These are phyloP conservation scores for Elasticomyces elasticus DNA, from an alignment of 495 filamentous ascomycete genomes.

Conservation along the genomic window DNA sequence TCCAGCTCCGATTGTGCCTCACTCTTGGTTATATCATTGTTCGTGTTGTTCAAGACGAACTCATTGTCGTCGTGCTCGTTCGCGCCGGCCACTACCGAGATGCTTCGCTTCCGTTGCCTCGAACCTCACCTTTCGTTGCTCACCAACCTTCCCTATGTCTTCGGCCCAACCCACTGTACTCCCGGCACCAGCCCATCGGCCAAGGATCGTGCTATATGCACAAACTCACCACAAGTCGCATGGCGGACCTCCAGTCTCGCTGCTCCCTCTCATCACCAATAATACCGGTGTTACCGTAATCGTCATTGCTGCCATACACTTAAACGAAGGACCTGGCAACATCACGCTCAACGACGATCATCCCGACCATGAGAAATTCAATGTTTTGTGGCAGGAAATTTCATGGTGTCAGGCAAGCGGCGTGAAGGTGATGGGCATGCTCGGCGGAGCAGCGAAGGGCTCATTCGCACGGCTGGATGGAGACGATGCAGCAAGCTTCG, in stretches of 20 bases:
- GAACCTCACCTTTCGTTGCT: too few relatives aligned
- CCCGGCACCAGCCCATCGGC: conserved; percentile 11
- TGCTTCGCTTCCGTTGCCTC: too few relatives aligned
- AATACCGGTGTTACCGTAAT: conserved; percentile 39
- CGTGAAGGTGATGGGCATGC: conserved; percentile 37
- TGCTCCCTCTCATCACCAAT: conserved; percentile 37
- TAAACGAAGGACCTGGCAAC: conserved; percentile 35
- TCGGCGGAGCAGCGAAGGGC: conserved; percentile 38
- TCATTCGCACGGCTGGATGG: conserved; percentile 31
- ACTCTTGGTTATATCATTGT: too few relatives aligned
- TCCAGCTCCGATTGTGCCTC: too few relatives aligned
- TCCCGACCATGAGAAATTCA: conserved; percentile 24
- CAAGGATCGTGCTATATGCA: conserved; percentile 35
- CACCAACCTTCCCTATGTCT: too few relatives aligned
- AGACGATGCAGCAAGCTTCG: conserved; percentile 28
- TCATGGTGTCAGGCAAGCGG: conserved; percentile 34
- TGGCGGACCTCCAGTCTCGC: conserved; percentile 28
- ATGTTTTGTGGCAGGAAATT: conserved; percentile 34
- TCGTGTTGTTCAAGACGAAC: too few relatives aligned
- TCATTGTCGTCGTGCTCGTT: too few relatives aligned
- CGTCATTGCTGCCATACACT: conserved; percentile 37
- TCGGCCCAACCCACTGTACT: too few relatives aligned
- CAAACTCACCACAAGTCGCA: conserved; percentile 34
- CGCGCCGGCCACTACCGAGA: too few relatives aligned
- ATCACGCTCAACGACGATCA: conserved; percentile 39